Evolutionary conservation across 768 basidiomycete species (phyloP), one percentile per base, ranked within the genome.

Genomic region (Trametes sanguinea): DNA sequence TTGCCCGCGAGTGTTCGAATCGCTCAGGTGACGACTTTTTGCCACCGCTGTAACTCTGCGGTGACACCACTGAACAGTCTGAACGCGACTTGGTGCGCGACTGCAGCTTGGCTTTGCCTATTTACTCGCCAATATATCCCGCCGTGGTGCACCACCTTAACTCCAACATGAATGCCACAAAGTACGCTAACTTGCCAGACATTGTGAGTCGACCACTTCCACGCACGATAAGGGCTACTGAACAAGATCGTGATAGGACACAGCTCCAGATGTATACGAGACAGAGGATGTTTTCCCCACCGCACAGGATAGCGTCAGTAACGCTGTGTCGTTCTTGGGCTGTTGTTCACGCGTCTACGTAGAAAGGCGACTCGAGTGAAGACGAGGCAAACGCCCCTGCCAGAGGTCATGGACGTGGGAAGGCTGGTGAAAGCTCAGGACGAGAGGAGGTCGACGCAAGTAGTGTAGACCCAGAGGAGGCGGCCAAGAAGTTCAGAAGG

Each of bases 121-220:
- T 22, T 22, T 1, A 22, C 35, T 37, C 35, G 6, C 35, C 11
- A 11, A 37, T 37, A 37, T 37, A 37, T 10, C 35, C 35, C 11
- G 6, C n/a, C n/a, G n/a, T n/a, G n/a, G n/a, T n/a, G n/a, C n/a
- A n/a, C n/a, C n/a, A n/a, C n/a, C n/a, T n/a, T n/a, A n/a, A n/a
- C n/a, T n/a, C n/a, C n/a, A n/a, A n/a, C n/a, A n/a, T 73, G 72
- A 73, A 65, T 58, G 61, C 60, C 37, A 85, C 84, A 75, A 96
- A 96, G 72, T 96, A 95, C 71, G 88, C 92, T 10, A 85, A 88
- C 70, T 78, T 96, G 3, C 94, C 94, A n/a, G 94, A 96, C 72
- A 95, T 96, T 59, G 94, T 95, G 68, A 58, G 89, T 81, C 33
- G 27, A 45, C 32, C 30, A 45, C 46, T 5, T 16, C 30, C 17